Evolutionary conservation across 495 filamentous ascomycete species (phyloP).

Genomic region (Lentithecium fluviatile): DNA sequence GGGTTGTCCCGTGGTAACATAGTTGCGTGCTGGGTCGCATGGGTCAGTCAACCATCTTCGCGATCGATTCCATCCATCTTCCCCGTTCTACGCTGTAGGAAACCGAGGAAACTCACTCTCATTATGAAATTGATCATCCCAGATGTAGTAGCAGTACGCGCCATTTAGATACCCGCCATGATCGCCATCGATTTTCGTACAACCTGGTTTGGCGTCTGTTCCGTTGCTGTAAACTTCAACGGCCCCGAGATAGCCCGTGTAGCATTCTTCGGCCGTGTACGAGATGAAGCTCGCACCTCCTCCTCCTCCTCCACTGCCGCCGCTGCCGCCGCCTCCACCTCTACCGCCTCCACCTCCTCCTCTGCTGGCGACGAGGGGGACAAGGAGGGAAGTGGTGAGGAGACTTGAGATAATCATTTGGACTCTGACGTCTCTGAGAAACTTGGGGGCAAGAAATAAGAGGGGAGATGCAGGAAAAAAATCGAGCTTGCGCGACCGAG

Average conservation of each 20-base stretch:
- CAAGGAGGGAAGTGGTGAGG: background rate
- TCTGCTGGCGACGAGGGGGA: background rate
- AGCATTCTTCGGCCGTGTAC: constrained; percentile 4
- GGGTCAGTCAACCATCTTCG: too few relatives aligned
- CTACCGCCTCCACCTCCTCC: constrained; percentile 1
- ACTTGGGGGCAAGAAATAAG: background rate
- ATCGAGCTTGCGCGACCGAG: background rate
- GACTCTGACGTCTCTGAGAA: background rate
- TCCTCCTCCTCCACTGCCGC: background rate
- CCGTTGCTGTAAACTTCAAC: background rate
- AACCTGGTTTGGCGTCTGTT: background rate
- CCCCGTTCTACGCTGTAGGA: too few relatives aligned
- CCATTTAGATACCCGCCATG: too few relatives aligned
- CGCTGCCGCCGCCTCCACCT: constrained; percentile 6
- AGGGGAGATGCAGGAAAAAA: background rate
- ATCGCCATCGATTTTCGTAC: background rate
- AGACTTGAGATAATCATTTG: constrained; percentile 2
- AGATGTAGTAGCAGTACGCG: background rate
- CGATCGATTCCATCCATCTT: too few relatives aligned
- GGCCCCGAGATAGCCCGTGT: background rate
- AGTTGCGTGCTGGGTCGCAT: constrained; percentile 4
- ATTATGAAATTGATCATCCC: background rate
- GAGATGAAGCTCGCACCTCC: background rate
- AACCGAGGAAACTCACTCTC: background rate
- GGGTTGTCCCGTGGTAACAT: constrained; percentile 4